A percentile compares a stretch with the other conserved stretches of the same genome.
Evolutionary conservation across 306 rosid species (phyloP).

Genomic region (Luffa aegyptiaca): DNA sequence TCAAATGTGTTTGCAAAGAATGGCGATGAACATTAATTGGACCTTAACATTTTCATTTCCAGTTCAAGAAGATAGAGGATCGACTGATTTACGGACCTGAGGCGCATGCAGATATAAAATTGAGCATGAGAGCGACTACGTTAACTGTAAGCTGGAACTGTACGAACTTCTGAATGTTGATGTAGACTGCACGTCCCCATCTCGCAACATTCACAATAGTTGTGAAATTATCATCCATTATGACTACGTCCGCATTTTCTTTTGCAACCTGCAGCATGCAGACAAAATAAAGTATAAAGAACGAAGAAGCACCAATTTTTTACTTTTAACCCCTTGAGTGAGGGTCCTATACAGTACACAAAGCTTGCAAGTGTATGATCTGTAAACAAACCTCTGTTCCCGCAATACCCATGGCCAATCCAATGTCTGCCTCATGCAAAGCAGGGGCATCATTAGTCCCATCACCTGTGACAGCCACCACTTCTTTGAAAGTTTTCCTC

Average conservation of each 20-base stretch:
- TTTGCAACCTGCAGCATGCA: constrained; percentile 67
- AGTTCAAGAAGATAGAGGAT: not conserved
- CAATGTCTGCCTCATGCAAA: constrained; percentile 86
- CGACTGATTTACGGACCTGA: constrained; percentile 29
- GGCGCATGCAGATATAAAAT: constrained; percentile 64
- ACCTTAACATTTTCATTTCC: not conserved
- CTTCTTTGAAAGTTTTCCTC: constrained; percentile 50
- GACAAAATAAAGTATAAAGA: not conserved
- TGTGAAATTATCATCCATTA: constrained; percentile 77
- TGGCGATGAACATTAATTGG: no score
- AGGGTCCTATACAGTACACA: not conserved
- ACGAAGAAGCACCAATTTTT: not conserved
- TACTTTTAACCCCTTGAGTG: not conserved
- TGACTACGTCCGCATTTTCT: constrained; percentile 85
- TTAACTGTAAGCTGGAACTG: constrained; percentile 94
- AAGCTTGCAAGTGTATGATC: not conserved
- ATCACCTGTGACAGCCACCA: constrained; percentile 93
- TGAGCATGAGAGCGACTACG: constrained; percentile 82
- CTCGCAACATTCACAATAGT: constrained; percentile 68
- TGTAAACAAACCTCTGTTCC: constrained; percentile 82
- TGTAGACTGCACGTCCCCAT: constrained; percentile 92
- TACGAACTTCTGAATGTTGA: constrained; percentile 87
- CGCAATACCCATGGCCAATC: constrained; percentile 89
- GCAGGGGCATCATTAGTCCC: constrained; percentile 97
- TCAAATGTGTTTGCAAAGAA: no score